These are phyloP conservation scores for Thyridium curvatum DNA, from an alignment of 2,329 filamentous ascomycete species.

Conservation along the genomic window DNA sequence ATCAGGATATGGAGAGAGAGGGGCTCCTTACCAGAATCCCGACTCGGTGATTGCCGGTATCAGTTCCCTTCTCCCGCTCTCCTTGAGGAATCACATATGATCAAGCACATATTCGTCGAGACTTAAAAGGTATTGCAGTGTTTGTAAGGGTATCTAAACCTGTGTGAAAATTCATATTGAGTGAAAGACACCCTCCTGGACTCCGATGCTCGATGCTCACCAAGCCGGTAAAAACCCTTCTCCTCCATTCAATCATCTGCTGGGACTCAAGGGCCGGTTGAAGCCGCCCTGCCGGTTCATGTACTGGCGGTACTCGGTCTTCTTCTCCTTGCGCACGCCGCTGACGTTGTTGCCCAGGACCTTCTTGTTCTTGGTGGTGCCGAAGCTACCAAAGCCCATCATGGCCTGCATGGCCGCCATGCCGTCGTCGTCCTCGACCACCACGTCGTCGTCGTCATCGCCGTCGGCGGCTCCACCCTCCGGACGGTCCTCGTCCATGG, in stretches of 20 bases:
- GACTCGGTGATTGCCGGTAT: too few relatives aligned
- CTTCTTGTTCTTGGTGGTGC: slow-evolving; percentile 81
- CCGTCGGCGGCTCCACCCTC: slow-evolving; percentile 10
- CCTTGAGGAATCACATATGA: too few relatives aligned
- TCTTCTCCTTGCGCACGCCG: slow-evolving; percentile 84
- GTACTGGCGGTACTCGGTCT: slow-evolving; percentile 92
- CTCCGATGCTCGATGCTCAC: neutral
- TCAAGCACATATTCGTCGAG: neutral
- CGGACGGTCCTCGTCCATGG: neutral
- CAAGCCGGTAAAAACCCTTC: too few relatives aligned
- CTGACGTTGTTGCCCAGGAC: slow-evolving; percentile 82
- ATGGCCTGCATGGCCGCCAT: slow-evolving; percentile 70
- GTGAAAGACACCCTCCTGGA: neutral
- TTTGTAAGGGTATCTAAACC: neutral
- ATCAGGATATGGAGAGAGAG: too few relatives aligned
- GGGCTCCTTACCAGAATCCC: too few relatives aligned
- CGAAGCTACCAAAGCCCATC: slow-evolving; percentile 88
- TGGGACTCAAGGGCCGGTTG: slow-evolving; percentile 67
- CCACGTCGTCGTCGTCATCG: slow-evolving; percentile 40
- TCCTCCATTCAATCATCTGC: slow-evolving; percentile 19
- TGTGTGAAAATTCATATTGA: neutral
- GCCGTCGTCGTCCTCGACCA: slow-evolving; percentile 58
- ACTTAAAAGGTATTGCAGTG: neutral
- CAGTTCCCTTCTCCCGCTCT: too few relatives aligned
- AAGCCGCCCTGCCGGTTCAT: slow-evolving; percentile 85